phyloP scores from a whole-genome alignment of 2,329 filamentous ascomycete species.

The Kalaharituber pfeilii region DNA sequence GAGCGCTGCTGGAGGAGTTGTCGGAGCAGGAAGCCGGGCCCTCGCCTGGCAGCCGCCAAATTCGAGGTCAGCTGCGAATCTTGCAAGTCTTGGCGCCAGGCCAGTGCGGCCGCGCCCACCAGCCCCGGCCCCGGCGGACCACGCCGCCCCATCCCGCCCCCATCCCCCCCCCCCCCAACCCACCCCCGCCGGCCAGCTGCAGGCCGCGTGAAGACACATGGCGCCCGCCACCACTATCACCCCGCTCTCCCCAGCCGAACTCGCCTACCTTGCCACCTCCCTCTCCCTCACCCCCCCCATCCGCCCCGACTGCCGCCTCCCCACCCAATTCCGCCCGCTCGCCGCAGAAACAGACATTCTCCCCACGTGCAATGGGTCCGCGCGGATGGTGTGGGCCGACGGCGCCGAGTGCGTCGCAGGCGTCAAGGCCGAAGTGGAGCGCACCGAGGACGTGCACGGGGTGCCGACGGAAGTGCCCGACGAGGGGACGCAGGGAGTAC shows the following conservation, averaged over 20 bases:
- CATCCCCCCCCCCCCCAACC: not conserved
- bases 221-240: constrained; percentile 44
- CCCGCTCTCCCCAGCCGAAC: constrained; percentile 83
- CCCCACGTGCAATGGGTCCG: constrained; percentile 77
- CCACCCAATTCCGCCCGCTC: constrained; percentile 78
- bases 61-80: too few species aligned
- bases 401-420: constrained; percentile 92
- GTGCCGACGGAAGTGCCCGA: constrained; percentile 21
- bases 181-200: too few species aligned
- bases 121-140: too few species aligned
- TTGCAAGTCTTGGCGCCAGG: too few species aligned
- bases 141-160: not conserved
- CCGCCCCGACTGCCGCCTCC: constrained; percentile 66
- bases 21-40: too few species aligned
- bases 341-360: constrained; percentile 81
- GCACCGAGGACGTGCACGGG: constrained; percentile 18
- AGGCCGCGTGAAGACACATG: too few species aligned
- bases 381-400: constrained; percentile 83
- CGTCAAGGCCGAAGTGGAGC: constrained; percentile 68
- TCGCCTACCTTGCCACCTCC: constrained; percentile 82
- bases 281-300: constrained; percentile 68
- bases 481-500: constrained; percentile 22
- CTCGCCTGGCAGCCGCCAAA: too few species aligned
- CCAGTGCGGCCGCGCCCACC: too few species aligned
- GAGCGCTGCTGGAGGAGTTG: too few species aligned